phyloP scores from a whole-genome alignment of 208 protist species.

The Acanthamoeba quina region DNA sequence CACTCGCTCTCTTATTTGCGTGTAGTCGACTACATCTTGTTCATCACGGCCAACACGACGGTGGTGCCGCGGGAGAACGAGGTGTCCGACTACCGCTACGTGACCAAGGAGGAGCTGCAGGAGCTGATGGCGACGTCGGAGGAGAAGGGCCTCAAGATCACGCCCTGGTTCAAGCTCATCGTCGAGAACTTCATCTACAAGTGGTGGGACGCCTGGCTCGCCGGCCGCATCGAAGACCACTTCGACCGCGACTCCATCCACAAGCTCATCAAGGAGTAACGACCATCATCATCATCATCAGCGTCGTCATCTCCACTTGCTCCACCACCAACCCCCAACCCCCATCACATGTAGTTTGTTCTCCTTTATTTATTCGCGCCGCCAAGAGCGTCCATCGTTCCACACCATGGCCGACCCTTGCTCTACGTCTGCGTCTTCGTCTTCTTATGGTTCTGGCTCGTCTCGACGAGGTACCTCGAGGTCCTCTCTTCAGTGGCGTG shows the following conservation, averaged over 20 bases:
- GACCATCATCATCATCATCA: not conserved
- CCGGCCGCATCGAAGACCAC: conserved; percentile 31
- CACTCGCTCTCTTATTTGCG: not conserved
- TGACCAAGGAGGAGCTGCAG: conserved; percentile 84
- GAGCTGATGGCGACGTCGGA: conserved; percentile 79
- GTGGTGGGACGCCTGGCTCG: conserved; percentile 84
- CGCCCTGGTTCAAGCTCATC: conserved; percentile 89
- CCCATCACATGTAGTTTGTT: too few relatives aligned
- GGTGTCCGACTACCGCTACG: conserved; percentile 84
- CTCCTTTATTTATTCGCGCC: too few relatives aligned
- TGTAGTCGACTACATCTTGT: conserved; percentile 87
- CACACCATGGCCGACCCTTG: not conserved
- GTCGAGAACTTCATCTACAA: conserved; percentile 83
- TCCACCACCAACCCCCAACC: too few relatives aligned
- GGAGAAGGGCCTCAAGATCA: conserved; percentile 79
- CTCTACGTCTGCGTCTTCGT: not conserved
- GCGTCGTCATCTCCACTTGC: too few relatives aligned
- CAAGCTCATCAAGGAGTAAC: conserved; percentile 53
- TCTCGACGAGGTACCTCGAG: too few relatives aligned
- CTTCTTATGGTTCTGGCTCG: too few relatives aligned
- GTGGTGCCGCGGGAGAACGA: conserved; percentile 82
- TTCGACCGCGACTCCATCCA: conserved; percentile 21
- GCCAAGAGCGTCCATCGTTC: too few relatives aligned
- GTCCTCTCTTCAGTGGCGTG: too few relatives aligned
- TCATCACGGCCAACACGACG: conserved; percentile 68